Evolutionary conservation across 352 stramenopile genomes (phyloP), one percentile per base, ranked within the genome.

Genomic region (Globisporangium barbulae): DNA sequence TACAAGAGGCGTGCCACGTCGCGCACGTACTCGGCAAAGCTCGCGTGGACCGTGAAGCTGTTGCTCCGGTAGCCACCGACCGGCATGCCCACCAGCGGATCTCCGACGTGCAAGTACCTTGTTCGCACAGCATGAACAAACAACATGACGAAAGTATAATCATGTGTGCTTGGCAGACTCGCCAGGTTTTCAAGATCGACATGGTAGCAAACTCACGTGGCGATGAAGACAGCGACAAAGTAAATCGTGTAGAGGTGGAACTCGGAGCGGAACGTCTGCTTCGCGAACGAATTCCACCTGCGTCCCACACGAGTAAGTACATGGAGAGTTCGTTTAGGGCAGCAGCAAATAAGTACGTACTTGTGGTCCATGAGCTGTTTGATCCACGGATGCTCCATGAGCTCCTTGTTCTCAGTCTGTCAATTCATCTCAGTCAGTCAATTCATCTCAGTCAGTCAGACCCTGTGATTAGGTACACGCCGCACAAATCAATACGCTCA

Each of bases 201-300:
- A 49, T 8, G 17, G 7, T 5, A 41, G 41, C n/a, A 4, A 44
- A 69, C 75, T 17, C 33, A 93, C 85, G 82, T 93, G 31, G 83
- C 81, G 52, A 90, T 57, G 59, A 93, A 93, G 13, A 91, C 73
- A 0, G 85, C 65, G 28, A 85, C 58, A 59, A 93, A 93, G 59
- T 90, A 93, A 4, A 90, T 63, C 22, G 85, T 84, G 59, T 93
- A 93, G 6, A 92, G 63, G 53, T 89, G 84, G 28, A 93, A 91
- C 39, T 93, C 78, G 5, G 69, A 85, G 0, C 81, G 73, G 72
- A 92, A 92, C 22, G 73, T 87, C 48, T 89, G 69, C 19, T 72
- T 62, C 10, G 74, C 86, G 65, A 92, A 92, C 3, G 79, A 89
- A 53, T 93, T 79, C 85, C 85, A 93, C 59, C 84, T 93, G 47